Conservation (phyloP, 1,284 basidiomycete species). For the Ceratobasidium sp. region DNA sequence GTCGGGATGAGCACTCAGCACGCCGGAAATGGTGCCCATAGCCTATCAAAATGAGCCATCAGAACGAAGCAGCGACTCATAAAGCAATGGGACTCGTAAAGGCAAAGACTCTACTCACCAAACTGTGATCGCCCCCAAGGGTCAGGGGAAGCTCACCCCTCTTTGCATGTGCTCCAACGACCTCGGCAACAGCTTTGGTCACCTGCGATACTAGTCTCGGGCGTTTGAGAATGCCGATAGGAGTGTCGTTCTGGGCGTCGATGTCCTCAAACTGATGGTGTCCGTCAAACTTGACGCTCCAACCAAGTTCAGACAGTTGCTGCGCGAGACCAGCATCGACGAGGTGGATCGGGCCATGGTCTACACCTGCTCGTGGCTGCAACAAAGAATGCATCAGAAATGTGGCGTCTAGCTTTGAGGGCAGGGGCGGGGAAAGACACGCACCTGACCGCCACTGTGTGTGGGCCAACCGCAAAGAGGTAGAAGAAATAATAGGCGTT, state of each 20-base stretch:
- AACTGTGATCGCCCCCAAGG: slow-evolving; percentile 95
- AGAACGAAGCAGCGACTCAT: background rate
- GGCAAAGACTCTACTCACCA: slow-evolving; percentile 64
- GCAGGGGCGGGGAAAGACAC: background rate
- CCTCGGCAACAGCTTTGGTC: slow-evolving; percentile 79
- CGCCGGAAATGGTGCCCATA: slow-evolving; percentile 91
- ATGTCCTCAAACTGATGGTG: slow-evolving; percentile 90
- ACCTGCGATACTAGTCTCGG: slow-evolving; percentile 88
- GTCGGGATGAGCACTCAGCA: slow-evolving; percentile 68
- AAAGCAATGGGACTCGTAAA: background rate
- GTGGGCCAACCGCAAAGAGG: background rate
- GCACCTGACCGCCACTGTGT: slow-evolving; percentile 54
- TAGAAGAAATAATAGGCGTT: slow-evolving; percentile 35
- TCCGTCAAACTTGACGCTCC: slow-evolving; percentile 88
- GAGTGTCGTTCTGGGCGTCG: slow-evolving; percentile 72
- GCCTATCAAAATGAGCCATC: slow-evolving; percentile 63
- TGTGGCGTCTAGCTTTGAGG: background rate
- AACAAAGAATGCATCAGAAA: background rate
- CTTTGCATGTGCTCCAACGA: slow-evolving; percentile 77
- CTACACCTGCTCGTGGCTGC: slow-evolving; percentile 84
- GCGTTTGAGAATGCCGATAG: slow-evolving; percentile 89
- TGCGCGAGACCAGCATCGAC: slow-evolving; percentile 84
- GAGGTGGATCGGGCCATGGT: slow-evolving; percentile 87
- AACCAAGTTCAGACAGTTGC: slow-evolving; percentile 84
- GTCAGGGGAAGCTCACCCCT: slow-evolving; percentile 88